Evolutionary conservation across 257 asterid species (phyloP).

Genomic region (Eustoma russellianum): DNA sequence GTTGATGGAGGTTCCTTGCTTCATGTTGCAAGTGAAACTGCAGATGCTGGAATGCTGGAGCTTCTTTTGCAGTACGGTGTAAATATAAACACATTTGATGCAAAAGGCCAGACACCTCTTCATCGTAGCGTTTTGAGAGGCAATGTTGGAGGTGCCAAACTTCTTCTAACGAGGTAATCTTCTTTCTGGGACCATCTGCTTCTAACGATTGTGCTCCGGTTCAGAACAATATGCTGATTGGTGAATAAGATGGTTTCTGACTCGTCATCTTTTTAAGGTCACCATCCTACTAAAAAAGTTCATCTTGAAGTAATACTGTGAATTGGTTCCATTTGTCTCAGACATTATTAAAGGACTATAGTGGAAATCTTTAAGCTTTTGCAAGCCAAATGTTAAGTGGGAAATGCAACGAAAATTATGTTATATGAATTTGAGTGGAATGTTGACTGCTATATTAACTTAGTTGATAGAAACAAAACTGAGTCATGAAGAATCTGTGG

Average conservation of each 20-base stretch:
- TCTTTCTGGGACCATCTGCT: neutral
- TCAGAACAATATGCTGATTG: no score
- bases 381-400: neutral
- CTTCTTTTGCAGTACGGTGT: constrained; percentile 94
- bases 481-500: no score
- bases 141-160: constrained; percentile 57
- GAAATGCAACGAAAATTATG: neutral
- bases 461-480: no score
- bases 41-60: constrained; percentile 93
- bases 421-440: no score
- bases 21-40: constrained; percentile 89
- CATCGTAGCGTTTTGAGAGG: constrained; percentile 65
- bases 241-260: no score
- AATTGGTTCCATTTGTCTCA: no score
- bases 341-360: no score
- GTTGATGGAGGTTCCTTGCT: constrained; percentile 68
- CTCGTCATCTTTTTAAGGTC: no score
- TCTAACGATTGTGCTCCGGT: no score
- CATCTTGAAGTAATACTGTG: no score
- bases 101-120: constrained; percentile 63
- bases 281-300: no score
- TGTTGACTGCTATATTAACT: no score
- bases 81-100: constrained; percentile 66
- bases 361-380: neutral
- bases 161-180: constrained; percentile 72